These are phyloP conservation scores for Apiospora kogelbergensis DNA, from an alignment of 2,329 filamentous ascomycete species.

Conservation along the genomic window DNA sequence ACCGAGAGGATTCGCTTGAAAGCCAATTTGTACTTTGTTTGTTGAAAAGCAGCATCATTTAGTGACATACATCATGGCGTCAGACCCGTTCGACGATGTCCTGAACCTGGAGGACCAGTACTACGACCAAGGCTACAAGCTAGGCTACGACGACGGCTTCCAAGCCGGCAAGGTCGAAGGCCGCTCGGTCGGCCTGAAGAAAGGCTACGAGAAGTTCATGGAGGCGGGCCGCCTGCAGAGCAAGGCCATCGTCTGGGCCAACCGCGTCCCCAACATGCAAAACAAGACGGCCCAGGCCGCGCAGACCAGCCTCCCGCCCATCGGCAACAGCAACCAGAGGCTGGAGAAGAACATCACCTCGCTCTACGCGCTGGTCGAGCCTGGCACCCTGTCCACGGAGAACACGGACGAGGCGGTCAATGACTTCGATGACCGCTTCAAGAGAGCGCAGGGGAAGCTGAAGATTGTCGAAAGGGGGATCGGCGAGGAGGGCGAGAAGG, in stretches of 20 bases:
- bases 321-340: conserved; percentile 56
- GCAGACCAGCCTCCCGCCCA: conserved; percentile 38
- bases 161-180: conserved; percentile 83
- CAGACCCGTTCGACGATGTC: conserved; percentile 55
- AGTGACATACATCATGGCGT: conserved; percentile 14
- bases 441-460: conserved; percentile 77
- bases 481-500: conserved; percentile 28
- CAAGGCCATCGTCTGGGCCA: conserved; percentile 79
- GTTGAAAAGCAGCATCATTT: not conserved
- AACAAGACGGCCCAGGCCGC: not conserved
- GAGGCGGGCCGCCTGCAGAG: conserved; percentile 79
- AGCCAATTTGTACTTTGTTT: too few species aligned
- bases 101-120: conserved; percentile 66
- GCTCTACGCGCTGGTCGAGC: conserved; percentile 77
- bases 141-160: conserved; percentile 74
- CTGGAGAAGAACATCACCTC: conserved; percentile 75
- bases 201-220: conserved; percentile 89
- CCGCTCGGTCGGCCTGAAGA: conserved; percentile 84
- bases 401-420: conserved; percentile 89
- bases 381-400: conserved; percentile 71
- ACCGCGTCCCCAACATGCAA: conserved; percentile 42
- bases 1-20: not conserved
- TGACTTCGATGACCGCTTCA: conserved; percentile 84
- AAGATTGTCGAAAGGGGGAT: conserved; percentile 79
- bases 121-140: conserved; percentile 78